phyloP scores from a whole-genome alignment of 805 yeast species.

The Monosporozyma aerobia region DNA sequence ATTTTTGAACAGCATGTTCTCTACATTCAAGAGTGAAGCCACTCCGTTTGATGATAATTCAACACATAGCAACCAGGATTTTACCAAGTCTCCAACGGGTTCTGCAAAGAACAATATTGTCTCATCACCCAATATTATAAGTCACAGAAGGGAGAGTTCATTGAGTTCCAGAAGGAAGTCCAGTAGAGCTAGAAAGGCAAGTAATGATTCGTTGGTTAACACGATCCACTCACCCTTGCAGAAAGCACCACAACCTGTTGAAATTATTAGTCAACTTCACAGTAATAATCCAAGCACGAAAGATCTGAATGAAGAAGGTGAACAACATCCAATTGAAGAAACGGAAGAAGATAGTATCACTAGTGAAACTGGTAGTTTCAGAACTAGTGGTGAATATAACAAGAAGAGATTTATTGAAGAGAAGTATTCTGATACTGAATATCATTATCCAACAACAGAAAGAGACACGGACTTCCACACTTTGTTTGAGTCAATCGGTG shows the following conservation, averaged over 20 bases:
- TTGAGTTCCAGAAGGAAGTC: constrained; percentile 3
- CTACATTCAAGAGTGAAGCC: constrained; percentile 2
- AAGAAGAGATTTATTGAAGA: constrained; percentile 48
- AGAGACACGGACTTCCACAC: constrained; percentile 72
- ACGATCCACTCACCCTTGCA: constrained; percentile 11
- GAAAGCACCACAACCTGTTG: constrained; percentile 18
- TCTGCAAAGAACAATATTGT: not conserved
- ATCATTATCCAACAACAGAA: constrained; percentile 53
- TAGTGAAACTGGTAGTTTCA: not conserved
- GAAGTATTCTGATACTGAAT: constrained; percentile 46
- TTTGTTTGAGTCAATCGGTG: constrained; percentile 58
- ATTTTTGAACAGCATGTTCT: constrained; percentile 7
- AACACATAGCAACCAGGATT: not conserved
- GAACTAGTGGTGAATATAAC: constrained; percentile 13
- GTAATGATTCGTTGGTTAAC: constrained; percentile 3
- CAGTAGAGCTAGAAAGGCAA: constrained; percentile 6
- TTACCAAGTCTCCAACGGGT: not conserved
- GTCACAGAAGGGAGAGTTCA: constrained; percentile 25
- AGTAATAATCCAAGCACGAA: not conserved
- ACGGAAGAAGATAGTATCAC: not conserved
- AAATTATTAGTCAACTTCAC: constrained; percentile 4
- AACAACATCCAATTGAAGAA: not conserved
- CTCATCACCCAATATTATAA: constrained; percentile 22
- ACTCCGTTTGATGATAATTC: not conserved
- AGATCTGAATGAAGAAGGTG: not conserved